Conservation (phyloP, 1,139 yeast genomes). For the Kodamaea arcana region DNA sequence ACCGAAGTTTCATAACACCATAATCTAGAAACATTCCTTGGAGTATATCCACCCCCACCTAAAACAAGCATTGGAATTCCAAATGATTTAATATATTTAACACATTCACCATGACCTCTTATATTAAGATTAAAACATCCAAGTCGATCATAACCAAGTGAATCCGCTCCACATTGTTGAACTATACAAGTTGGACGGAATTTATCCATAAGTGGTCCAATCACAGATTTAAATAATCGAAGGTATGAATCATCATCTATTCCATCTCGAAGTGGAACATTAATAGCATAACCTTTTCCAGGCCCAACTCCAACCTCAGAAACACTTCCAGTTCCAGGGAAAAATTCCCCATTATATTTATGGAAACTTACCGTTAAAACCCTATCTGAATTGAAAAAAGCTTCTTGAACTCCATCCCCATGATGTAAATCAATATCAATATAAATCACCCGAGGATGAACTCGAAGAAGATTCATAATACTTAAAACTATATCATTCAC, state of each 20-base stretch:
- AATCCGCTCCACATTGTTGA: conserved; percentile 96
- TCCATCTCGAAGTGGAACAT: conserved; percentile 94
- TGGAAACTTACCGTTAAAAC: conserved; percentile 96
- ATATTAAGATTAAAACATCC: conserved; percentile 93
- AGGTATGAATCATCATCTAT: conserved; percentile 90
- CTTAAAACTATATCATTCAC: conserved; percentile 92
- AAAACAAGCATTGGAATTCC: conserved; percentile 85
- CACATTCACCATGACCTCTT: conserved; percentile 93
- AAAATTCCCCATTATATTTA: conserved; percentile 90
- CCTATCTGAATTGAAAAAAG: conserved; percentile 89
- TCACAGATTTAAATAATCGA: conserved; percentile 70
- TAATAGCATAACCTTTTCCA: conserved; percentile 82
- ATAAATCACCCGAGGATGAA: conserved; percentile 86
- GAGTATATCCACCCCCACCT: conserved; percentile 98
- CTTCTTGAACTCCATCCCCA: conserved; percentile 98
- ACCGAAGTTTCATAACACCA: conserved; percentile 96
- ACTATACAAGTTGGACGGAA: conserved; percentile 90
- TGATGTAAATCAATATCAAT: conserved; percentile 96
- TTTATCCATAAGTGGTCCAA: conserved; percentile 81
- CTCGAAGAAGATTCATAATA: conserved; percentile 73
- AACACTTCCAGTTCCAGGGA: conserved; percentile 93
- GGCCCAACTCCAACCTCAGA: conserved; percentile 84
- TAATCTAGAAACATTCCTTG: conserved; percentile 86
- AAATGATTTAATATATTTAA: conserved; percentile 77
- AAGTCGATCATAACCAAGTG: conserved; percentile 85